Evolutionary conservation across 2,329 filamentous ascomycete genomes (phyloP), one percentile per base, ranked within the genome.

Genomic region (Neospermospora avenae): DNA sequence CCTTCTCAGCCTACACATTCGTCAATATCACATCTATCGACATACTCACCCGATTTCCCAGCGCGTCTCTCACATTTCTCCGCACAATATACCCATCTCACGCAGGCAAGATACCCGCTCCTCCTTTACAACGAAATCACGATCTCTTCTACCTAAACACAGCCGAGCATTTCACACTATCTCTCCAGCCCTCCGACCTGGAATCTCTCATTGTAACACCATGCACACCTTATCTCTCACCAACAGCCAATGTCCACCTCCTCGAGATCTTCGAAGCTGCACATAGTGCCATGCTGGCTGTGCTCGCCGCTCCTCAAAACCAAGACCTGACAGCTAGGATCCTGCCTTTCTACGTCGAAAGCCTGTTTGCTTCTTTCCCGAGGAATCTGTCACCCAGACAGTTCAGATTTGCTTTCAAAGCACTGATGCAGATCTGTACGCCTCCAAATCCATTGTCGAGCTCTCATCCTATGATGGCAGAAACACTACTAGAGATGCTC

Each of bases 91-190:
- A 69, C 39, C 70, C 71, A 7, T 24, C 56, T 22, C 56, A 70
- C 25, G 66, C 68, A 14, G 84, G 85, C 22, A 76, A 79, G 31
- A 85, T 90, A 28, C 85, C 88, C 7, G 73, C 75, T 18, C 84
- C 87, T 68, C 85, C 87, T 8, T 74, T 89, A 1, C 85, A 88
- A 65, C 78, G 86, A 31, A 84, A 80, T 61, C 77, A 87, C 7
- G 87, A 90, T 70, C 79, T 90, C n/a, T 90, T 85, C 76, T 90
- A 89, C 71, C 79, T 91, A 60, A 90, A 90, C 68, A 85, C 82
- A 0, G 81, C 83, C 4, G 87, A 91, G 71, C 85, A 89, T 70
- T 87, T 90, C 68, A 84, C 86, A 0, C 74, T 87, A 11, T 74
- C 81, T 2, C 74, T 90, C 3, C 76, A 82, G 0, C 76, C 84